These are phyloP conservation scores for Limtongia smithiae DNA, from an alignment of 805 yeast genomes.

Conservation along the genomic window DNA sequence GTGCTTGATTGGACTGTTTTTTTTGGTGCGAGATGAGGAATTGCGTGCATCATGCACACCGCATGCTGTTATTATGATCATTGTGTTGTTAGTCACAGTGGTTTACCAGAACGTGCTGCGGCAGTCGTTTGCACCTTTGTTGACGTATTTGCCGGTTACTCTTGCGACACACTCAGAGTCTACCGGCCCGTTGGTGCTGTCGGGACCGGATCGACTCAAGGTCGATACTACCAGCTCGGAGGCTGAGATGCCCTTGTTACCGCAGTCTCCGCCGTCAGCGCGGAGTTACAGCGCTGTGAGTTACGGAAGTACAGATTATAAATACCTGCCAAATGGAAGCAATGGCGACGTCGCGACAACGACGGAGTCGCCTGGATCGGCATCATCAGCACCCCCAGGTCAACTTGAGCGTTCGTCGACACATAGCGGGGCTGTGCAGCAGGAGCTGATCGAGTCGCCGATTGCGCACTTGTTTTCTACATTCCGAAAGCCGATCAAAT, in stretches of 20 bases:
- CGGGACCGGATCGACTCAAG: slow-evolving; percentile 1
- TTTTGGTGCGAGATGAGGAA: slow-evolving; percentile 52
- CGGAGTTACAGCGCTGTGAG: not conserved
- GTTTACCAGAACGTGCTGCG: slow-evolving; percentile 55
- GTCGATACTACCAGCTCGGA: not conserved
- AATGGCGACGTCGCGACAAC: not conserved
- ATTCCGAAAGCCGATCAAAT: slow-evolving; percentile 10
- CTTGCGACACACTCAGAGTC: slow-evolving; percentile 16
- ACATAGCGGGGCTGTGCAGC: no score
- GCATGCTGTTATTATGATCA: slow-evolving; percentile 53
- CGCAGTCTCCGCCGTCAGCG: not conserved
- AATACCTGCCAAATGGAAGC: not conserved
- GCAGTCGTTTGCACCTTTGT: slow-evolving; percentile 40
- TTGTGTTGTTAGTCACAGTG: slow-evolving; percentile 52
- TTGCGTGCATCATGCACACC: slow-evolving; percentile 45
- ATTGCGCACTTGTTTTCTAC: slow-evolving; percentile 11
- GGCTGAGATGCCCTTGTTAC: not conserved
- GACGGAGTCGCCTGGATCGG: not conserved
- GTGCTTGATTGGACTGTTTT: slow-evolving; percentile 71
- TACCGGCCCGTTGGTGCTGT: slow-evolving; percentile 10
- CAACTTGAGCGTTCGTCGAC: no score
- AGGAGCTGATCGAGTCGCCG: slow-evolving; percentile 18
- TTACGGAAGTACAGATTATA: not conserved
- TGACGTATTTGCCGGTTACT: slow-evolving; percentile 41
- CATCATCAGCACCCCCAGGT: not conserved